Evolutionary conservation across 306 rosid genomes (phyloP).

Genomic region (Amphicarpaea edgeworthii): DNA sequence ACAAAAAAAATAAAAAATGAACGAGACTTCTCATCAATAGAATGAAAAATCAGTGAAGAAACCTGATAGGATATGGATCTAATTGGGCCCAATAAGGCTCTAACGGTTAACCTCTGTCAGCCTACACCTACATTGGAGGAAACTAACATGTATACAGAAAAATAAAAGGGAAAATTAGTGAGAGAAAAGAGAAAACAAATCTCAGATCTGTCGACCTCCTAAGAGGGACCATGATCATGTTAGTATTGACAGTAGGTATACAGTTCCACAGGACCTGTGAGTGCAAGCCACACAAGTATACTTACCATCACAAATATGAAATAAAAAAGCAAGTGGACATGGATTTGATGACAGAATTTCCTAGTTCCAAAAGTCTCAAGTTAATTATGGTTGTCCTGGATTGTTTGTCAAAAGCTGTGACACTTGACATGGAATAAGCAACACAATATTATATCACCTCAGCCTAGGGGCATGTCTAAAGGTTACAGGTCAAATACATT

Average conservation of each 20-base stretch:
- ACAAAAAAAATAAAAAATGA: neutral
- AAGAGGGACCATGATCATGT: neutral
- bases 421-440: conserved; percentile 31
- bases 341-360: neutral
- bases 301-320: neutral
- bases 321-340: neutral
- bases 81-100: neutral
- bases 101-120: neutral
- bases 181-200: neutral
- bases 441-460: conserved; percentile 17
- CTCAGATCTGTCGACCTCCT: neutral
- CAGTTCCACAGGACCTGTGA: neutral
- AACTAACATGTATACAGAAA: neutral
- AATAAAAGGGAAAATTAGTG: neutral
- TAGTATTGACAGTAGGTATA: neutral
- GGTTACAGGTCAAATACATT: conserved; percentile 31
- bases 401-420: neutral
- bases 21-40: neutral
- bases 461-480: conserved; percentile 4
- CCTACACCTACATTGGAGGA: neutral
- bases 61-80: neutral
- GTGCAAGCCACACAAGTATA: neutral
- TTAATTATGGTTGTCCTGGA: neutral
- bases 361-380: neutral
- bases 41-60: neutral